These are phyloP conservation scores for Talaromyces islandicus DNA, from an alignment of 2,329 filamentous ascomycete species.

Conservation along the genomic window DNA sequence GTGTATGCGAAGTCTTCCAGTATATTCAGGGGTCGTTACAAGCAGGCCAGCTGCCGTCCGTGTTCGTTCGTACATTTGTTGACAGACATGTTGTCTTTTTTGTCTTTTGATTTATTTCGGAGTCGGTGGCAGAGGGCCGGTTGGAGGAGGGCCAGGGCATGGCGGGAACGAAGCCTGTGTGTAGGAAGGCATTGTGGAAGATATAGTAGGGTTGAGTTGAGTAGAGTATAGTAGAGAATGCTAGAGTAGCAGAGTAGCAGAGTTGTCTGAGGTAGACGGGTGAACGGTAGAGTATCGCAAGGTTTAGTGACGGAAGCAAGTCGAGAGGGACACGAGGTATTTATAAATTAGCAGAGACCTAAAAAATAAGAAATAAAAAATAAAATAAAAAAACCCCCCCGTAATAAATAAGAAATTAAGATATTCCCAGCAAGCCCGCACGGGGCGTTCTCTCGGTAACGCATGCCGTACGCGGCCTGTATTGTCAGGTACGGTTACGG, in stretches of 20 bases:
- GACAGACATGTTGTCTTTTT: not conserved
- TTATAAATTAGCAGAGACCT: not conserved
- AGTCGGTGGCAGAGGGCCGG: slow-evolving; percentile 11
- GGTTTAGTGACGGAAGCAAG: too few species aligned
- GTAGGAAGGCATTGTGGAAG: slow-evolving; percentile 13
- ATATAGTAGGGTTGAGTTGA: too few species aligned
- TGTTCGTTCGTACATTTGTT: not conserved
- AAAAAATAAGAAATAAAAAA: not conserved
- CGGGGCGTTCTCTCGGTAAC: not conserved
- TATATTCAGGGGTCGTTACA: not conserved
- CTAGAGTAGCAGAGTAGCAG: not conserved
- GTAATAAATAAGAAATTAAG: not conserved
- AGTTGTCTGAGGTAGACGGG: not conserved
- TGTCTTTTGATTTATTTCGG: slow-evolving; percentile 6
- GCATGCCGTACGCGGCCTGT: not conserved
- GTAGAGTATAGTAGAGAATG: not conserved
- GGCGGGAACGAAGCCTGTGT: slow-evolving; percentile 10
- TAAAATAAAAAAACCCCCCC: not conserved
- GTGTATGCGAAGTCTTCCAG: not conserved
- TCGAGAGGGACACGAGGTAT: not conserved
- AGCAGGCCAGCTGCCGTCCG: not conserved
- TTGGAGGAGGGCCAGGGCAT: slow-evolving; percentile 11
- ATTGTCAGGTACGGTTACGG: not conserved
- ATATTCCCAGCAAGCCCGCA: too few species aligned
- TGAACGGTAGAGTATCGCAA: not conserved